A percentile compares a stretch with the other conserved stretches of the same genome.
These are phyloP conservation scores for Nyctanthes arbortristis DNA, from an alignment of 257 asterid species.

Conservation along the genomic window DNA sequence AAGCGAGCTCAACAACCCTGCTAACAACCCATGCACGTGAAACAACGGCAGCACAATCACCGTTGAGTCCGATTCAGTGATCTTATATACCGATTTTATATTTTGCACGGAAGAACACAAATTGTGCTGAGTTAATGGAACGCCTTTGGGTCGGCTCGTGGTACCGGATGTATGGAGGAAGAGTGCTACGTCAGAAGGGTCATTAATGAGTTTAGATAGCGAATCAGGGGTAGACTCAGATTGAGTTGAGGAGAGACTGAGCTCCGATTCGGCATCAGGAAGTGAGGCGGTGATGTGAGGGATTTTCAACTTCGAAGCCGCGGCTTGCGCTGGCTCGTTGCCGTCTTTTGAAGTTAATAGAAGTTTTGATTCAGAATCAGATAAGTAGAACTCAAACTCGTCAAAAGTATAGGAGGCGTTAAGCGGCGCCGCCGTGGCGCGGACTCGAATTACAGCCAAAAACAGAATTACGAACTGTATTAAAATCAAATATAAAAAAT, in stretches of 20 bases:
- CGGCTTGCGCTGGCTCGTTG: conserved; percentile 84
- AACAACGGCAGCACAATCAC: conserved; percentile 85
- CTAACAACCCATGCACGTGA: conserved; percentile 91
- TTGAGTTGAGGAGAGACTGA: conserved; percentile 42
- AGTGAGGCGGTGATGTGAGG: conserved; percentile 63
- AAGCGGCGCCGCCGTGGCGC: too few species aligned
- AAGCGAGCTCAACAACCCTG: conserved; percentile 77
- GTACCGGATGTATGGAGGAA: conserved; percentile 99
- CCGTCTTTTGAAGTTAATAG: conserved; percentile 73
- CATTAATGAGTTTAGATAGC: conserved; percentile 52
- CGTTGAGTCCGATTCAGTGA: conserved; percentile 73
- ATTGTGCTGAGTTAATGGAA: conserved; percentile 79
- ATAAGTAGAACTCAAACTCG: conserved; percentile 83
- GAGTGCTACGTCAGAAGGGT: conserved; percentile 78
- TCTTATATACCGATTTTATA: conserved; percentile 66
- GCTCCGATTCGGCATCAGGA: conserved; percentile 45
- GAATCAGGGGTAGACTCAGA: conserved; percentile 34
- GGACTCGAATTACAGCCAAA: conserved; percentile 78
- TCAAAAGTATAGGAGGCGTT: conserved; percentile 88
- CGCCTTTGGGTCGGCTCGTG: conserved; percentile 96
- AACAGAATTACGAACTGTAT: conserved; percentile 79
- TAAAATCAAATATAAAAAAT: background rate
- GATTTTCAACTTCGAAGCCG: conserved; percentile 75
- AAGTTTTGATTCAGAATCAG: conserved; percentile 82
- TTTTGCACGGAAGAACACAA: conserved; percentile 73